These are phyloP conservation scores for Cladosporium sp. DNA, from an alignment of 2,329 filamentous ascomycete genomes.

Conservation along the genomic window DNA sequence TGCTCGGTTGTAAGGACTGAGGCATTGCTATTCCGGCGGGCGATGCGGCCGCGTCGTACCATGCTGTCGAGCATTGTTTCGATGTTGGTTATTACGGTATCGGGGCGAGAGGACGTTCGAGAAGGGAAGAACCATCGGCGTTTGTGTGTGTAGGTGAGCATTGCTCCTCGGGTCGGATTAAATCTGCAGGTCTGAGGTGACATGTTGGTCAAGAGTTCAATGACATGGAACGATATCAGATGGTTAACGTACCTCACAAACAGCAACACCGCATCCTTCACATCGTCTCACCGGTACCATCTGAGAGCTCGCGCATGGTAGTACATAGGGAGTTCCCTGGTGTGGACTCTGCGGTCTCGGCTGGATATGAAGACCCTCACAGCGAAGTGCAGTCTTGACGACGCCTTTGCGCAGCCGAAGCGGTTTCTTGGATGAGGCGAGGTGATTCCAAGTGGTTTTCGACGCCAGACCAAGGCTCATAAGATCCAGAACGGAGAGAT, in stretches of 20 bases:
- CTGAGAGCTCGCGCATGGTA: conserved; percentile 5
- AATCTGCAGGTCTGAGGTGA: conserved; percentile 8
- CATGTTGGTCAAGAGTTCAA: neutral
- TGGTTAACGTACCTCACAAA: conserved; percentile 5
- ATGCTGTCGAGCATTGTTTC: conserved; percentile 13
- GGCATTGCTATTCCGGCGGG: conserved; percentile 1
- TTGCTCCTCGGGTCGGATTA: conserved; percentile 9
- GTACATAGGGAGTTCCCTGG: conserved; percentile 7
- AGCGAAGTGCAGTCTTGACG: neutral
- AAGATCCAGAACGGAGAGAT: conserved; percentile 7
- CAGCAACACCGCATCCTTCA: conserved; percentile 10
- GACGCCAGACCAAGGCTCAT: conserved; percentile 10
- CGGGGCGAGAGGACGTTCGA: neutral
- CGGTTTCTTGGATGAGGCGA: conserved; percentile 1
- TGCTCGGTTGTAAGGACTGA: conserved; percentile 9
- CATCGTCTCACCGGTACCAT: conserved; percentile 6
- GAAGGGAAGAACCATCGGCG: conserved; percentile 15
- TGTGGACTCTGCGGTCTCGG: conserved; percentile 10
- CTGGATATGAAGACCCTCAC: conserved; percentile 10
- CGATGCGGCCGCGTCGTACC: conserved; percentile 7
- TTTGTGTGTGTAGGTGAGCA: conserved; percentile 13
- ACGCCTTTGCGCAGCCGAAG: conserved; percentile 1
- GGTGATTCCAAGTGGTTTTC: conserved; percentile 2
- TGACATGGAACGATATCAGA: neutral
- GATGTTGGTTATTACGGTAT: conserved; percentile 11